These are phyloP conservation scores for Volvox africanus DNA, from an alignment of 139 green algal genomes.

Conservation along the genomic window DNA sequence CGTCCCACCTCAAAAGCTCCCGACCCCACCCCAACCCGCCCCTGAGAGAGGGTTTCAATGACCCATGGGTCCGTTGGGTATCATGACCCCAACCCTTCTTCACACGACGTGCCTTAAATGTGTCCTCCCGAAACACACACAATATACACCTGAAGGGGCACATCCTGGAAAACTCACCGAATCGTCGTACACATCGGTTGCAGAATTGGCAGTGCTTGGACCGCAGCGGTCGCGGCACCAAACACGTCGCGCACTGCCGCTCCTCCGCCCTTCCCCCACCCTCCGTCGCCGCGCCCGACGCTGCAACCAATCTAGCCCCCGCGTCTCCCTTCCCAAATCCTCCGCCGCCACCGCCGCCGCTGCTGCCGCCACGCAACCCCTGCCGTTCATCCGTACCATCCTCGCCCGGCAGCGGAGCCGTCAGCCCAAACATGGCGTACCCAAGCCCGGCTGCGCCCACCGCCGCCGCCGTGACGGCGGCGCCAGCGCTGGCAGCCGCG, in stretches of 20 bases:
- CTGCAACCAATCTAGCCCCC: not conserved
- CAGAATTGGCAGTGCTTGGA: conserved; percentile 89
- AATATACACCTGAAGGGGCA: too few relatives aligned
- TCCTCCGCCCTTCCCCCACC: not conserved
- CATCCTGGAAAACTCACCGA: conserved; percentile 65
- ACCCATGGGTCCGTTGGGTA: too few relatives aligned
- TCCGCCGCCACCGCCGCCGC: not conserved
- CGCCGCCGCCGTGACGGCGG: not conserved
- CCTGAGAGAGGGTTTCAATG: too few relatives aligned
- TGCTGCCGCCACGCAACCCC: not conserved
- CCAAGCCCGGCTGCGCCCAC: not conserved
- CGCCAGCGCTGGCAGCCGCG: not conserved
- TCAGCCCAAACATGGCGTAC: not conserved
- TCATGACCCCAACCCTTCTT: not conserved
- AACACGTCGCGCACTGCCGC: conserved; percentile 55
- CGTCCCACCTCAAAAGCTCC: too few relatives aligned
- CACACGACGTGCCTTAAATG: not conserved
- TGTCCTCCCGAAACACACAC: too few relatives aligned
- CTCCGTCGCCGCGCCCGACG: not conserved
- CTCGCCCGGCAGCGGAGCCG: not conserved
- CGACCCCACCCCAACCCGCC: too few relatives aligned
- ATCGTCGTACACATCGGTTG: conserved; percentile 80
- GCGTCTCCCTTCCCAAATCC: not conserved
- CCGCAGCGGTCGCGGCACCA: conserved; percentile 66
- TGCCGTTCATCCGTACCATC: not conserved